Conservation (phyloP, 306 rosid genomes). For the Casuarina cunninghamiana region DNA sequence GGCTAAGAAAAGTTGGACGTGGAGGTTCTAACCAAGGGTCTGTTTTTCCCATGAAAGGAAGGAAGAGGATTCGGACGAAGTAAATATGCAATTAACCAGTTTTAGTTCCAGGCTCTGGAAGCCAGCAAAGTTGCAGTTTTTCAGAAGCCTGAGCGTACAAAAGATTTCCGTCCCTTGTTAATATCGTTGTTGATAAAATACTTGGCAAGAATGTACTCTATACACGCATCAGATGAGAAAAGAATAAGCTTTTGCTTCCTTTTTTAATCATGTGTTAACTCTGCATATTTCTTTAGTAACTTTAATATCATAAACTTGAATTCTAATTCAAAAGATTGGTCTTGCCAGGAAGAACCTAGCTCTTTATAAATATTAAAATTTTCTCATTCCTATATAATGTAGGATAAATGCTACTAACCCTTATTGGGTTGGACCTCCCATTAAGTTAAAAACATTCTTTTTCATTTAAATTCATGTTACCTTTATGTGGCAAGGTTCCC, state of each 20-base stretch:
- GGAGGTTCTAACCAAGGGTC: slow-evolving; percentile 31
- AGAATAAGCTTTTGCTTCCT: background rate
- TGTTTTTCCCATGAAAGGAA: slow-evolving; percentile 42
- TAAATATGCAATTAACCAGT: slow-evolving; percentile 13
- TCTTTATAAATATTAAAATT: too few species aligned
- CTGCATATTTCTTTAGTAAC: background rate
- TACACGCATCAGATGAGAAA: background rate
- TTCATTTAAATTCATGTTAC: too few species aligned
- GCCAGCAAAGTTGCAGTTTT: slow-evolving; percentile 6
- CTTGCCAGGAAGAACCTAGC: too few species aligned
- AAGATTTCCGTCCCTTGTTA: background rate
- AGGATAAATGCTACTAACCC: too few species aligned
- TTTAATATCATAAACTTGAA: too few species aligned
- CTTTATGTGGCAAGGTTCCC: too few species aligned
- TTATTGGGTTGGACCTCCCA: too few species aligned
- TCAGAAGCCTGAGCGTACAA: slow-evolving; percentile 26
- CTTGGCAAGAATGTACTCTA: background rate
- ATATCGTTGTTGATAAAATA: background rate
- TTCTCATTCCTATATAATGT: too few species aligned
- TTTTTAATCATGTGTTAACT: background rate
- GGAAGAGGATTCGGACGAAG: slow-evolving; percentile 52
- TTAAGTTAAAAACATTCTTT: too few species aligned
- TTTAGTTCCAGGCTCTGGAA: slow-evolving; percentile 14
- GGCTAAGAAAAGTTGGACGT: slow-evolving; percentile 40
- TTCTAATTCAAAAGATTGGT: too few species aligned